Percentiles rank a stretch among this genome's conserved stretches.
Conservation (phyloP, 1,284 basidiomycete genomes). For the Neolentinus lepideus region DNA sequence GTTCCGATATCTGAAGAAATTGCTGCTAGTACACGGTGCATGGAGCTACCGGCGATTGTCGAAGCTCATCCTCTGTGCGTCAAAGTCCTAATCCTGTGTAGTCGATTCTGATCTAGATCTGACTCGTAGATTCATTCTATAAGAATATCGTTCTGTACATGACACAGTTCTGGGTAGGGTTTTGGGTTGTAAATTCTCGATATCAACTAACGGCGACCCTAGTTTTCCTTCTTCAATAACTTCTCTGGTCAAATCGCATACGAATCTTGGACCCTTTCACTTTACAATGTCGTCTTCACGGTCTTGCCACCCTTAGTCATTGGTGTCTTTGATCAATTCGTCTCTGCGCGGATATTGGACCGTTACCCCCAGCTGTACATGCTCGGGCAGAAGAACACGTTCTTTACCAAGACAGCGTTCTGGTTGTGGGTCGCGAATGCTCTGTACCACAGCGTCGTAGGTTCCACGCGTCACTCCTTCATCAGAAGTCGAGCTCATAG, state of each 20-base stretch:
- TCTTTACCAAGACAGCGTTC: conserved; percentile 88
- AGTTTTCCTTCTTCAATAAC: conserved; percentile 98
- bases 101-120: neutral
- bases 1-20: conserved; percentile 94
- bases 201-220: conserved; percentile 3
- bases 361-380: conserved; percentile 96
- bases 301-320: conserved; percentile 96
- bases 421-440: conserved; percentile 97
- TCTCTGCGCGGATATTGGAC: conserved; percentile 93
- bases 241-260: conserved; percentile 98
- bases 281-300: conserved; percentile 92
- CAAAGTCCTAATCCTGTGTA: neutral
- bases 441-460: conserved; percentile 86
- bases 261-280: conserved; percentile 96
- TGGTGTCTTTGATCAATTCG: conserved; percentile 96
- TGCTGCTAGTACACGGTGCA: conserved; percentile 94
- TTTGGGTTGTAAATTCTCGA: neutral
- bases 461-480: conserved; percentile 21
- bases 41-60: conserved; percentile 97
- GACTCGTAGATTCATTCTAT: conserved; percentile 79
- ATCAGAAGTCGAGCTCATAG: neutral
- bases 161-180: conserved; percentile 91
- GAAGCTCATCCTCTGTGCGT: conserved; percentile 90
- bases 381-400: conserved; percentile 86
- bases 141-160: conserved; percentile 98